Conservation (phyloP, 1,284 basidiomycete genomes). For the Flammula alnicola region DNA sequence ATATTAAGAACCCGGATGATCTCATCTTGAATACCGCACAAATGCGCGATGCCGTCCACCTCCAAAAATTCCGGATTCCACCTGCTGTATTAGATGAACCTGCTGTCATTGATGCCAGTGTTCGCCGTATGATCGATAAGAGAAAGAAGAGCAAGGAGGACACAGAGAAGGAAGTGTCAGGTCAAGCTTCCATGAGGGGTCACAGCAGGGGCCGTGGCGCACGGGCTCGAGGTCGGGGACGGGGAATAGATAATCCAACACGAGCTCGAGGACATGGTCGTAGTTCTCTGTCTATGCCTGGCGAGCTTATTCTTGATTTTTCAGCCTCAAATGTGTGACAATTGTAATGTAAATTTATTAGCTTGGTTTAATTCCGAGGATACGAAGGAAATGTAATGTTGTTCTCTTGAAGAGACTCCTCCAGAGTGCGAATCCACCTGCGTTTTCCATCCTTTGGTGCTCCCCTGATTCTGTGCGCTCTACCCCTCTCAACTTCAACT, state of each 20-base stretch:
- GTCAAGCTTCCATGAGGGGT: no score
- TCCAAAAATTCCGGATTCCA: constrained; percentile 23
- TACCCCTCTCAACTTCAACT: no score
- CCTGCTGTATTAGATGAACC: neutral
- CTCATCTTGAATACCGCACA: constrained; percentile 30
- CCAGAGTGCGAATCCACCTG: neutral
- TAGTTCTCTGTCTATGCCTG: no score
- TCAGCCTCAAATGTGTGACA: no score
- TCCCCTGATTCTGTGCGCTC: no score
- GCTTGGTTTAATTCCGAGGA: neutral
- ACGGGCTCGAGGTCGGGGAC: no score
- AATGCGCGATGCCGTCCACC: constrained; percentile 29
- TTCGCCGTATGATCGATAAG: neutral
- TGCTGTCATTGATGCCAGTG: constrained; percentile 4
- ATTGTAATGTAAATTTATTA: neutral
- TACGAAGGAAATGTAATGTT: neutral
- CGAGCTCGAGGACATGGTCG: no score
- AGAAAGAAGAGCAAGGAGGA: neutral
- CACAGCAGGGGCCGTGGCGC: no score
- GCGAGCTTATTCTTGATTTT: no score
- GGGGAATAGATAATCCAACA: no score
- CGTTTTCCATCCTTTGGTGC: neutral
- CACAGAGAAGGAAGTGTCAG: no score
- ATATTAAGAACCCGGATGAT: constrained; percentile 8
- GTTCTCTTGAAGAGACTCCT: neutral